These are phyloP conservation scores for Prorocentrum cordatum DNA, from an alignment of 169 alveolate species.

Conservation along the genomic window DNA sequence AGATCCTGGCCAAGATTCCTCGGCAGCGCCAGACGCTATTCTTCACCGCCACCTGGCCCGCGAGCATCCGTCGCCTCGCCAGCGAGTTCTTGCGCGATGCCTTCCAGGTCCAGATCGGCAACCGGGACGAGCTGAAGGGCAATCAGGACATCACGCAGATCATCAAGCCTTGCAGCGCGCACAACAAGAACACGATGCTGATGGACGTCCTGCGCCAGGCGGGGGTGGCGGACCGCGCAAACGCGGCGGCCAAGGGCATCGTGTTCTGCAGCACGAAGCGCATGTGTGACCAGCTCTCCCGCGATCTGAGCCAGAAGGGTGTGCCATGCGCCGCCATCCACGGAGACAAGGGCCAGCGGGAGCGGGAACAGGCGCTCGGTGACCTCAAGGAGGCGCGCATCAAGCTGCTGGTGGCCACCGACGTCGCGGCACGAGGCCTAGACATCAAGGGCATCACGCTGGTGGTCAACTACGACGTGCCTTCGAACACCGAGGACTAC, in stretches of 20 bases:
- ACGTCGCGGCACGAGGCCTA: conserved; percentile 64
- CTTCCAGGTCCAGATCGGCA: neutral
- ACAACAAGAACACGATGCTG: neutral
- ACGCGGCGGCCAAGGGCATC: conserved; percentile 15
- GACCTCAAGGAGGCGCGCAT: conserved; percentile 12
- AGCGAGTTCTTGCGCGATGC: neutral
- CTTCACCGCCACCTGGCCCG: conserved; percentile 69
- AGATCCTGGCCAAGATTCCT: conserved; percentile 25
- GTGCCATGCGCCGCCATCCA: conserved; percentile 54
- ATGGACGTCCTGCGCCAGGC: conserved; percentile 38
- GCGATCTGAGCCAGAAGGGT: neutral
- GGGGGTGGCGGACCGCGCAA: neutral
- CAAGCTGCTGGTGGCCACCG: conserved; percentile 59
- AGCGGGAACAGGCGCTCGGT: conserved; percentile 31
- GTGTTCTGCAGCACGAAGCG: conserved; percentile 62
- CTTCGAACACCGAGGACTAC: conserved; percentile 56
- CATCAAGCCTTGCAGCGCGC: neutral
- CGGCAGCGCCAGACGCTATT: conserved; percentile 41
- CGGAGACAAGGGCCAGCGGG: conserved; percentile 58
- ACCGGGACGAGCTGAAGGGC: conserved; percentile 61
- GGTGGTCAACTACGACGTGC: conserved; percentile 68
- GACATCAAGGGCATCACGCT: conserved; percentile 69
- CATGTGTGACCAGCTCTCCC: conserved; percentile 35
- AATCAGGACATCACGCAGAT: conserved; percentile 60
- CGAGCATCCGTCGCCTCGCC: neutral